Conservation (phyloP, 2,329 filamentous ascomycete species). For the Alternaria arborescens region DNA sequence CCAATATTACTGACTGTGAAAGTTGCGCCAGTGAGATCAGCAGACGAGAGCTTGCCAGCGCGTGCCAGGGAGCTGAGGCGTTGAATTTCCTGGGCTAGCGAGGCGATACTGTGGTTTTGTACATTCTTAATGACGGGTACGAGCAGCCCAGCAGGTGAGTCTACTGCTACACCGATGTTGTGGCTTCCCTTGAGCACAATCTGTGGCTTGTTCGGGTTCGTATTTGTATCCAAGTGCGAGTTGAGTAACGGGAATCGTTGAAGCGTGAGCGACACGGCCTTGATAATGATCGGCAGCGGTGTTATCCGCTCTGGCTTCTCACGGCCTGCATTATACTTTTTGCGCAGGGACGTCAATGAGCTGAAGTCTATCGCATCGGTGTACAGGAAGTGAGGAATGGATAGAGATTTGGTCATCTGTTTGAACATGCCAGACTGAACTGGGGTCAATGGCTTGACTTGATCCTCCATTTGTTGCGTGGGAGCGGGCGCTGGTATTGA, state of each 20-base stretch:
- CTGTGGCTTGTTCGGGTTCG: slow-evolving; percentile 70
- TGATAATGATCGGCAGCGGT: slow-evolving; percentile 93
- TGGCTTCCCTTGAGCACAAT: slow-evolving; percentile 83
- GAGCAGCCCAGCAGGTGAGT: slow-evolving; percentile 85
- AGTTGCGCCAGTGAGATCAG: slow-evolving; percentile 84
- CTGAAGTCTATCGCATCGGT: slow-evolving; percentile 88
- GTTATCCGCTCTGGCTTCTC: slow-evolving; percentile 68
- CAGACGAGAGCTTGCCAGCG: slow-evolving; percentile 75
- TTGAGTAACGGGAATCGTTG: slow-evolving; percentile 87
- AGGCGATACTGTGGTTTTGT: slow-evolving; percentile 75
- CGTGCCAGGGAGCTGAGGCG: slow-evolving; percentile 77
- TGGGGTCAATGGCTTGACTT: slow-evolving; percentile 72
- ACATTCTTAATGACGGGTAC: slow-evolving; percentile 93
- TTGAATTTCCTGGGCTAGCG: slow-evolving; percentile 78
- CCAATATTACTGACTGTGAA: slow-evolving; percentile 98
- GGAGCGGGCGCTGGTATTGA: slow-evolving; percentile 34
- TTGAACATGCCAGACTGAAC: slow-evolving; percentile 97
- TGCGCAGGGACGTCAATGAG: slow-evolving; percentile 74
- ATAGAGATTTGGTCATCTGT: slow-evolving; percentile 89
- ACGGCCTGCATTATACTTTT: slow-evolving; percentile 69
- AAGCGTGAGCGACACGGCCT: slow-evolving; percentile 88
- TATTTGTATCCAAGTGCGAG: slow-evolving; percentile 74
- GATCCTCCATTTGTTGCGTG: slow-evolving; percentile 64
- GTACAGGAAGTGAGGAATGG: slow-evolving; percentile 95
- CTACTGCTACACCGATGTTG: slow-evolving; percentile 96